Percentiles rank a stretch among this genome's conserved stretches.
Evolutionary conservation across 2,329 filamentous ascomycete genomes (phyloP).

Genomic region (Cladosporium sp.): DNA sequence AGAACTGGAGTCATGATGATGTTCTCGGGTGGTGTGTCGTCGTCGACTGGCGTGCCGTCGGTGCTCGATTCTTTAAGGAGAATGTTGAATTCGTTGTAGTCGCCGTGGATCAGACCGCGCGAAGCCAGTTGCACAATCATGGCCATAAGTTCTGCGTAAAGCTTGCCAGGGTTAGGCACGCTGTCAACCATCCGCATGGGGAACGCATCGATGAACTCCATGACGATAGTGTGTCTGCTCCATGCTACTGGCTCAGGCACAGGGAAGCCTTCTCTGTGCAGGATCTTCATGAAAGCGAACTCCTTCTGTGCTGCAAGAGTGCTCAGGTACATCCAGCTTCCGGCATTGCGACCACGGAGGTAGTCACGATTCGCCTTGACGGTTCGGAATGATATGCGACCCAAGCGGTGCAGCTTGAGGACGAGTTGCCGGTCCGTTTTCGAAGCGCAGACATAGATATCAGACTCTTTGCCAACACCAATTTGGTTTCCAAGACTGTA

Average conservation of each 20-base stretch:
- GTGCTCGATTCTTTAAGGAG: conserved; percentile 69
- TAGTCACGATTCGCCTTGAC: conserved; percentile 97
- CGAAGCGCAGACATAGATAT: conserved; percentile 90
- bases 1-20: conserved; percentile 70
- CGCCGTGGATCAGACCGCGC: conserved; percentile 89
- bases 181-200: conserved; percentile 82
- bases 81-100: conserved; percentile 99
- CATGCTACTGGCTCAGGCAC: conserved; percentile 86
- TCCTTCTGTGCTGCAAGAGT: conserved; percentile 90
- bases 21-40: conserved; percentile 27
- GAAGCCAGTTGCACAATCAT: conserved; percentile 79
- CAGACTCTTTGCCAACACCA: conserved; percentile 94
- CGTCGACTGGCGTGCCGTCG: conserved; percentile 18
- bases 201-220: conserved; percentile 89
- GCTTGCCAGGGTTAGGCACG: conserved; percentile 74
- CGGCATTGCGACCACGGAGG: conserved; percentile 72
- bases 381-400: conserved; percentile 92
- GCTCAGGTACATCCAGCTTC: conserved; percentile 98
- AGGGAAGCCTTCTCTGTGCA: conserved; percentile 78
- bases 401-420: conserved; percentile 92
- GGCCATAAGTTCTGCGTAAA: conserved; percentile 88
- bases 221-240: conserved; percentile 92
- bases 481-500: conserved; percentile 94
- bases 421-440: conserved; percentile 72
- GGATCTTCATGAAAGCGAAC: conserved; percentile 86